Evolutionary conservation across 805 yeast genomes (phyloP).

Genomic region (Scheffersomyces lignosus): DNA sequence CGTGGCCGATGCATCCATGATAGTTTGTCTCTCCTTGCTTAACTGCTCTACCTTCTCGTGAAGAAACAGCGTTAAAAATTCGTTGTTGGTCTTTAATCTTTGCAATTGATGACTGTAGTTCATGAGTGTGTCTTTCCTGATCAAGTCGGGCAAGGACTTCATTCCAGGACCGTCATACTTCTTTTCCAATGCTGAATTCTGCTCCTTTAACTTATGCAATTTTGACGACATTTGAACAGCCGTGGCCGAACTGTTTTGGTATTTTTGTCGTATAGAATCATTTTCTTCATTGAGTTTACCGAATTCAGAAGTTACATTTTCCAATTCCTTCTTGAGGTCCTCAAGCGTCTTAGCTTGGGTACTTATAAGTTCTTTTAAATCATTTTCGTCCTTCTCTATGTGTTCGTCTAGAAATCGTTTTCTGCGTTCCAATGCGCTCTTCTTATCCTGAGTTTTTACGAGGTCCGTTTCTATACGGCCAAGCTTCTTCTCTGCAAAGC

Average conservation of each 20-base stretch:
- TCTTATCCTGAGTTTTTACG: slow-evolving; percentile 15
- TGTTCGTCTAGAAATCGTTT: slow-evolving; percentile 5
- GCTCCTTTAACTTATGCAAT: slow-evolving; percentile 18
- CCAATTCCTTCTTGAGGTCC: slow-evolving; percentile 27
- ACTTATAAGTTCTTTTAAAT: slow-evolving; percentile 6
- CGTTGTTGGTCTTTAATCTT: slow-evolving; percentile 26
- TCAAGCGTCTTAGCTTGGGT: slow-evolving; percentile 21
- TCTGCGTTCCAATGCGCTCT: slow-evolving; percentile 12
- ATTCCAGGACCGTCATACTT: slow-evolving; percentile 37
- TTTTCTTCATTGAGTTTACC: slow-evolving; percentile 26
- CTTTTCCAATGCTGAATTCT: slow-evolving; percentile 14
- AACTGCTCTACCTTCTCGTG: slow-evolving; percentile 34
- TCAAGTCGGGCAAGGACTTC: slow-evolving; percentile 32
- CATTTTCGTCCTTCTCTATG: slow-evolving; percentile 4
- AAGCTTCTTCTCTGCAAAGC: slow-evolving; percentile 30
- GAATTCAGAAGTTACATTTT: slow-evolving; percentile 23
- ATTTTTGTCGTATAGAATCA: slow-evolving; percentile 27
- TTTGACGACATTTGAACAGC: slow-evolving; percentile 30
- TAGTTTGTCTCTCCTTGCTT: slow-evolving; percentile 31
- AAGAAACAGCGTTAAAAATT: slow-evolving; percentile 27
- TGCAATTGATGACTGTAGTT: slow-evolving; percentile 26
- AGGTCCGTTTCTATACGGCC: slow-evolving; percentile 32
- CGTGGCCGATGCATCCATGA: slow-evolving; percentile 27
- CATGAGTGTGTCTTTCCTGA: slow-evolving; percentile 32
- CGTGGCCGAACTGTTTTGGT: slow-evolving; percentile 33